phyloP scores from a whole-genome alignment of 2,329 filamentous ascomycete genomes.

The Metarhizium guizhouense region DNA sequence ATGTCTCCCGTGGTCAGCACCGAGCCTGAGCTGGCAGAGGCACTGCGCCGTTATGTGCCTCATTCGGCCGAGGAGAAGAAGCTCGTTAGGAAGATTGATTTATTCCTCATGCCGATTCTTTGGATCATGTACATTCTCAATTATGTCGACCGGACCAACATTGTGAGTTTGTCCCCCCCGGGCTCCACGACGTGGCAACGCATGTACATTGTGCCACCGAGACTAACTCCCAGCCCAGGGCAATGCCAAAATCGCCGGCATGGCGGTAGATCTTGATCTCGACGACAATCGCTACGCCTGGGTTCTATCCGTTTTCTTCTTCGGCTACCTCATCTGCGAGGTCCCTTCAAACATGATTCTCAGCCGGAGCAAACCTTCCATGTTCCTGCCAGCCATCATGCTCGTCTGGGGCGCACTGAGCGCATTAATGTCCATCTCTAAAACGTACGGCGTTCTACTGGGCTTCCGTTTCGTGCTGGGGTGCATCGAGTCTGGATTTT shows the following conservation, averaged over 20 bases:
- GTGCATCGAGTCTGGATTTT: slow-evolving; percentile 41
- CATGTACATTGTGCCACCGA: background rate
- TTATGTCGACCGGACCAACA: slow-evolving; percentile 51
- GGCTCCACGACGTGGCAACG: background rate
- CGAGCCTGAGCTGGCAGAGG: slow-evolving; percentile 15
- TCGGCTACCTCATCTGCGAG: slow-evolving; percentile 43
- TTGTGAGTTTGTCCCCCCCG: slow-evolving; percentile 32
- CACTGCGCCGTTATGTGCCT: slow-evolving; percentile 18
- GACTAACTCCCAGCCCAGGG: slow-evolving; percentile 16
- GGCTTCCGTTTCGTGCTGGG: slow-evolving; percentile 37
- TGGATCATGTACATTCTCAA: slow-evolving; percentile 50
- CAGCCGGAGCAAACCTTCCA: slow-evolving; percentile 34
- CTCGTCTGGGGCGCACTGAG: slow-evolving; percentile 29
- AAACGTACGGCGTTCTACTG: slow-evolving; percentile 37
- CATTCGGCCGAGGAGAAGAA: slow-evolving; percentile 15
- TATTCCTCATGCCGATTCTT: slow-evolving; percentile 39
- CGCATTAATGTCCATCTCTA: slow-evolving; percentile 38
- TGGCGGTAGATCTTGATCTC: slow-evolving; percentile 35
- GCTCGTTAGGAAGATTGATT: slow-evolving; percentile 29
- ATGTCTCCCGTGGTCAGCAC: background rate
- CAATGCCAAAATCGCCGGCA: slow-evolving; percentile 42
- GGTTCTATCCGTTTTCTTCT: slow-evolving; percentile 44
- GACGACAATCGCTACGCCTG: slow-evolving; percentile 40
- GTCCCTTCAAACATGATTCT: slow-evolving; percentile 46
- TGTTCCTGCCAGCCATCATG: slow-evolving; percentile 43